These are phyloP conservation scores for Globisporangium acanthophoron DNA, from an alignment of 352 stramenopile species.

Conservation along the genomic window DNA sequence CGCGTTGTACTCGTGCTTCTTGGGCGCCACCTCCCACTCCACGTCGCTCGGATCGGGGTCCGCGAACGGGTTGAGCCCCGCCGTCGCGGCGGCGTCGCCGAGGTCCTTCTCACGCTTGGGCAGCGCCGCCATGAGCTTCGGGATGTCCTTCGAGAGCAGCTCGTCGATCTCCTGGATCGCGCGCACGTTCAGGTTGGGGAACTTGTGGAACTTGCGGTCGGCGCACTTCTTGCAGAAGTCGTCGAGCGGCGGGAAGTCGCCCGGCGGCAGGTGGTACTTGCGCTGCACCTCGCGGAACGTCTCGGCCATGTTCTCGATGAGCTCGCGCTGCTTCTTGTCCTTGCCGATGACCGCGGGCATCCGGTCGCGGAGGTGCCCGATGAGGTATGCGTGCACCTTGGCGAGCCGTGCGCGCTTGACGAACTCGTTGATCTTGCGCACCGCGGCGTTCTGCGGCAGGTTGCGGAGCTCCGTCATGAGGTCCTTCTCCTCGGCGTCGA, in stretches of 20 bases:
- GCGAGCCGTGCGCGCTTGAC: conserved; percentile 94
- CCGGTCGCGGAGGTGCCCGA: conserved; percentile 94
- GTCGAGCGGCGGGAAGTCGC: conserved; percentile 92
- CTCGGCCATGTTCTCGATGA: conserved; percentile 93
- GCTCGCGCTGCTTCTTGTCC: conserved; percentile 95
- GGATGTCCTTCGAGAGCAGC: conserved; percentile 96
- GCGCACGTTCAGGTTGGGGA: conserved; percentile 91
- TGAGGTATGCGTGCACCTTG: conserved; percentile 97
- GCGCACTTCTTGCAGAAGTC: conserved; percentile 81
- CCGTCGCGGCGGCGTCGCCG: conserved; percentile 1
- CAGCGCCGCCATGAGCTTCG: conserved; percentile 84
- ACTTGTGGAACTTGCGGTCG: conserved; percentile 89
- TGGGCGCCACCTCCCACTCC: conserved; percentile 64
- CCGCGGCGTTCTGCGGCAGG: conserved; percentile 94
- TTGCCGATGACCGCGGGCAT: conserved; percentile 97
- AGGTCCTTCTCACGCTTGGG: conserved; percentile 40
- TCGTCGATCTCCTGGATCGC: conserved; percentile 97
- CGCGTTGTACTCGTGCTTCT: conserved; percentile 79
- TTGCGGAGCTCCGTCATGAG: conserved; percentile 95
- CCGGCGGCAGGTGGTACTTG: conserved; percentile 94
- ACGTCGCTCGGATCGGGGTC: conserved; percentile 9
- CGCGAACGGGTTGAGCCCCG: conserved; percentile 29
- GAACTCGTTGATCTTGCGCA: conserved; percentile 93
- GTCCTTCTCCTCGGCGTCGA: conserved; percentile 96
- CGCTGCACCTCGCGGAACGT: conserved; percentile 97